Conservation (phyloP, 78 protist genomes). For the Blattamonas nauphoetae region DNA sequence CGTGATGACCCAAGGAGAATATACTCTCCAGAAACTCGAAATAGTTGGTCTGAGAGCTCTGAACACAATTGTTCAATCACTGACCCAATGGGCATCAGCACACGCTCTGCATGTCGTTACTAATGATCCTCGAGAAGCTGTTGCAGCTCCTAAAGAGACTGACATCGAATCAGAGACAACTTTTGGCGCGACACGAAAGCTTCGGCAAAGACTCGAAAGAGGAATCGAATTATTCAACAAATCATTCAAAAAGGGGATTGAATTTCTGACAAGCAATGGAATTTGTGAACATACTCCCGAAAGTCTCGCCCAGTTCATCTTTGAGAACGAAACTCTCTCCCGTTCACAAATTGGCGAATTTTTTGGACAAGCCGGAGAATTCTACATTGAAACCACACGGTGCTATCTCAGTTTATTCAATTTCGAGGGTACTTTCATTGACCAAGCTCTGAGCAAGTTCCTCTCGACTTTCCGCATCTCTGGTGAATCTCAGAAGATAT, state of each 20-base stretch:
- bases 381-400: neutral
- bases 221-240: neutral
- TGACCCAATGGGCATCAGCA: too few species aligned
- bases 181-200: too few species aligned
- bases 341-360: constrained; percentile 1
- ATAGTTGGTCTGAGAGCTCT: too few species aligned
- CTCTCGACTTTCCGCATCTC: neutral
- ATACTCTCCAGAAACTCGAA: too few species aligned
- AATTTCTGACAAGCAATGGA: neutral
- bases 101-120: too few species aligned
- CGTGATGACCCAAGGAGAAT: too few species aligned
- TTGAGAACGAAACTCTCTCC: neutral
- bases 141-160: too few species aligned
- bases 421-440: neutral
- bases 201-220: too few species aligned
- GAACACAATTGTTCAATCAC: too few species aligned
- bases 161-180: too few species aligned
- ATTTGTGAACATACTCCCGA: neutral
- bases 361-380: neutral
- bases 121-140: too few species aligned
- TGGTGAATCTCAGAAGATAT: constrained; percentile 5
- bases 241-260: neutral
- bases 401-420: neutral
- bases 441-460: neutral
- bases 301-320: constrained; percentile 9